Conservation (phyloP, 148 eudicot genomes). For the Pharnaceum exiguum region DNA sequence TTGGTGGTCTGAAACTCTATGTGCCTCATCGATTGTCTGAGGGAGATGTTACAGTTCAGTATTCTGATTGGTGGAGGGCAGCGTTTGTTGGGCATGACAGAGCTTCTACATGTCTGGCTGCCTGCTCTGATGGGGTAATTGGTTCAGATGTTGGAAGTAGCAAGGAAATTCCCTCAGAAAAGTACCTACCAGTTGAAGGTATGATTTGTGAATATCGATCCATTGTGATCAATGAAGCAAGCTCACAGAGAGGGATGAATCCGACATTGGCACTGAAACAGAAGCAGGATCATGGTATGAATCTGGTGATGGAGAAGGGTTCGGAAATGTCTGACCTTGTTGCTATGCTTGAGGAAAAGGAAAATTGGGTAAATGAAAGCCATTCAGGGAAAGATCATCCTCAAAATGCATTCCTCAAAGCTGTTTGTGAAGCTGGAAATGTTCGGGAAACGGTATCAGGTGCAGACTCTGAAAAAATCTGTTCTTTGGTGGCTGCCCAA, state of each 20-base stretch:
- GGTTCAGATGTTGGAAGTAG: too few relatives aligned
- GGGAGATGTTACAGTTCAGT: conserved; percentile 17
- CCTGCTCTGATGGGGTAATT: background rate
- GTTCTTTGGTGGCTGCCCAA: background rate
- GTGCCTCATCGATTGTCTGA: conserved; percentile 11
- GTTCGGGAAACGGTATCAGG: background rate
- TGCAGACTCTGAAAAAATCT: background rate
- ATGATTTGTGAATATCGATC: too few relatives aligned
- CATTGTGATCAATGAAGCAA: too few relatives aligned
- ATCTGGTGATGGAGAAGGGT: background rate
- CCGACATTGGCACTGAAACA: background rate
- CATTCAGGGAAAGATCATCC: background rate
- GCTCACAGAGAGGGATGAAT: too few relatives aligned
- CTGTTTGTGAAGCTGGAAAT: background rate
- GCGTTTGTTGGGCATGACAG: background rate
- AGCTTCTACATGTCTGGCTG: too few relatives aligned
- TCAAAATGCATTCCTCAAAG: background rate
- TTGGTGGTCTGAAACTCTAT: conserved; percentile 11
- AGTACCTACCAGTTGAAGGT: too few relatives aligned
- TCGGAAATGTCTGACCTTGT: background rate
- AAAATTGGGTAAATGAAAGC: background rate
- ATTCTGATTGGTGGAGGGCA: conserved; percentile 9
- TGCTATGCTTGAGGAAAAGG: background rate
- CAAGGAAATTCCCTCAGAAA: too few relatives aligned
- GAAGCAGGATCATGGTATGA: background rate